phyloP scores from a whole-genome alignment of 2,329 filamentous ascomycete genomes.

The Arthrobotrys sphaeroides region DNA sequence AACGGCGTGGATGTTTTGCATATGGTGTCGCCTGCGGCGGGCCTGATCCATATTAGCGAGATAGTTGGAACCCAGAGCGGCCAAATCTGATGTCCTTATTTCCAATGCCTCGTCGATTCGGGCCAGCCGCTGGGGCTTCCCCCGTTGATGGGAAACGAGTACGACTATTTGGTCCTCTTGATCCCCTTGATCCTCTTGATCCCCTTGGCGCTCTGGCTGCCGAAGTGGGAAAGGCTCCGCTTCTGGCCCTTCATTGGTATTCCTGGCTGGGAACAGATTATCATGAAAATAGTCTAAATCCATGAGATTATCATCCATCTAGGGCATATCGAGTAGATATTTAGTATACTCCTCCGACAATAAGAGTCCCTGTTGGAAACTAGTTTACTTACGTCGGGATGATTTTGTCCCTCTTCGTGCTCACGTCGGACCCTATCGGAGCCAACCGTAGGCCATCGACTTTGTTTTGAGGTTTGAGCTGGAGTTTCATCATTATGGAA shows the following conservation, averaged over 20 bases:
- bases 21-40: neutral
- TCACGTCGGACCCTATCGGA: constrained; percentile 28
- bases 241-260: neutral
- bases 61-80: constrained; percentile 24
- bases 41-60: constrained; percentile 25
- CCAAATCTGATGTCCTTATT: constrained; percentile 22
- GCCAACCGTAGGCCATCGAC: neutral
- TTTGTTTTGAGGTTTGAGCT: constrained; percentile 2
- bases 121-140: neutral
- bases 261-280: neutral
- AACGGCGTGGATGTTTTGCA: constrained; percentile 2
- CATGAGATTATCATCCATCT: constrained; percentile 17
- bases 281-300: constrained; percentile 27
- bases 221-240: constrained; percentile 27
- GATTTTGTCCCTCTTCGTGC: constrained; percentile 31
- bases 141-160: neutral
- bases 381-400: constrained; percentile 5
- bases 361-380: neutral
- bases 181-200: no score
- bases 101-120: constrained; percentile 14
- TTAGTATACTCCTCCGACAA: neutral
- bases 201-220: neutral
- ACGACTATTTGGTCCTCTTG: neutral
- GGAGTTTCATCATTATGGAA: neutral
- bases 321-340: no score